These are phyloP conservation scores for Taphrina deformans DNA, from an alignment of 1,139 yeast species.

Conservation along the genomic window DNA sequence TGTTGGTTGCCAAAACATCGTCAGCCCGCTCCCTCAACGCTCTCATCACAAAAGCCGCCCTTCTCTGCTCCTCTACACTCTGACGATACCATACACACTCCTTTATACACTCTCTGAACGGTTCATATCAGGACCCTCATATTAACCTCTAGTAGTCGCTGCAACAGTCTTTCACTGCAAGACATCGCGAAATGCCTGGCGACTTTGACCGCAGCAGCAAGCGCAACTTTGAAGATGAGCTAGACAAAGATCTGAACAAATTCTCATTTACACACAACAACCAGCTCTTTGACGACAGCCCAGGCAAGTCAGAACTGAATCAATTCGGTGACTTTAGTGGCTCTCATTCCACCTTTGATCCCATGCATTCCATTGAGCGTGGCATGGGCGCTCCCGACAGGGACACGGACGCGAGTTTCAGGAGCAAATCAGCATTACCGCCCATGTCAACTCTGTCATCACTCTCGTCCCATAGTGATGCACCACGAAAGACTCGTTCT, in stretches of 20 bases:
- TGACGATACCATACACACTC: background rate
- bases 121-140: no score
- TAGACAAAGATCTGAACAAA: constrained; percentile 8
- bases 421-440: constrained; percentile 27
- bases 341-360: constrained; percentile 20
- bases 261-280: constrained; percentile 16
- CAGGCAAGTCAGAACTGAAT: constrained; percentile 25
- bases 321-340: constrained; percentile 30
- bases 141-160: no score
- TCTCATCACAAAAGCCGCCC: background rate
- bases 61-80: background rate
- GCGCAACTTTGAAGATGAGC: constrained; percentile 10
- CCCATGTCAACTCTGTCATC: constrained; percentile 22
- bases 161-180: no score
- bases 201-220: background rate
- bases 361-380: constrained; percentile 16
- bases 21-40: background rate
- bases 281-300: constrained; percentile 28
- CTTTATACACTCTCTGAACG: background rate
- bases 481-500: constrained; percentile 21
- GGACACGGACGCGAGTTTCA: constrained; percentile 11
- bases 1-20: background rate
- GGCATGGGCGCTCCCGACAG: constrained; percentile 21
- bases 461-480: constrained; percentile 7
- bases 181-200: background rate